Percentiles rank a stretch among this genome's conserved stretches.
These are phyloP conservation scores for Thielaviopsis musarum DNA, from an alignment of 2,329 filamentous ascomycete species.

Conservation along the genomic window DNA sequence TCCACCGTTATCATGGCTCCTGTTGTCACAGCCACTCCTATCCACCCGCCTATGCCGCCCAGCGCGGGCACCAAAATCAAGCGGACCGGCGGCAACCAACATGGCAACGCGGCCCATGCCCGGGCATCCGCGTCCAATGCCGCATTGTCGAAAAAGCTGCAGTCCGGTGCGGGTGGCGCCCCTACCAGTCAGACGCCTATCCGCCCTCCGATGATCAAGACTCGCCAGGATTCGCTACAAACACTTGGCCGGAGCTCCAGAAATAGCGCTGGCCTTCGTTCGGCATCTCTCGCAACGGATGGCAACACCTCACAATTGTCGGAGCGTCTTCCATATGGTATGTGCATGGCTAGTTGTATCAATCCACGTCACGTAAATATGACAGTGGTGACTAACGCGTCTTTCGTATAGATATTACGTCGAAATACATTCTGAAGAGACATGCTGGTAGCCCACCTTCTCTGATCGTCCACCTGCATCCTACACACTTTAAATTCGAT, in stretches of 20 bases:
- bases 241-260: slow-evolving; percentile 29
- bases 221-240: slow-evolving; percentile 28
- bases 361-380: slow-evolving; percentile 4
- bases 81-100: slow-evolving; percentile 49
- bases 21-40: slow-evolving; percentile 32
- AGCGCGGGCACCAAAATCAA: slow-evolving; percentile 40
- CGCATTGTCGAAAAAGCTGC: slow-evolving; percentile 38
- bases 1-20: slow-evolving; percentile 31
- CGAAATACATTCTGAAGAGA: slow-evolving; percentile 68
- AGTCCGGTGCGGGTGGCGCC: slow-evolving; percentile 13
- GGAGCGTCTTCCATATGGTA: slow-evolving; percentile 38
- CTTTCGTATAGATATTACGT: slow-evolving; percentile 44
- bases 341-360: neutral
- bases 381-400: slow-evolving; percentile 14
- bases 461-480: slow-evolving; percentile 69
- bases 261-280: slow-evolving; percentile 33
- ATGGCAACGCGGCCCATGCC: slow-evolving; percentile 41
- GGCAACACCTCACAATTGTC: slow-evolving; percentile 20
- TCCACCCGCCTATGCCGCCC: slow-evolving; percentile 19
- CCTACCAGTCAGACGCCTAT: slow-evolving; percentile 4
- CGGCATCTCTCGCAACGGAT: slow-evolving; percentile 31
- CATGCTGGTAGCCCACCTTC: slow-evolving; percentile 62
- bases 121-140: slow-evolving; percentile 43
- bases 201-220: slow-evolving; percentile 9
- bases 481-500: slow-evolving; percentile 80